phyloP scores from a whole-genome alignment of 108 stramenopile genomes.

The Skeletonema menzelii region DNA sequence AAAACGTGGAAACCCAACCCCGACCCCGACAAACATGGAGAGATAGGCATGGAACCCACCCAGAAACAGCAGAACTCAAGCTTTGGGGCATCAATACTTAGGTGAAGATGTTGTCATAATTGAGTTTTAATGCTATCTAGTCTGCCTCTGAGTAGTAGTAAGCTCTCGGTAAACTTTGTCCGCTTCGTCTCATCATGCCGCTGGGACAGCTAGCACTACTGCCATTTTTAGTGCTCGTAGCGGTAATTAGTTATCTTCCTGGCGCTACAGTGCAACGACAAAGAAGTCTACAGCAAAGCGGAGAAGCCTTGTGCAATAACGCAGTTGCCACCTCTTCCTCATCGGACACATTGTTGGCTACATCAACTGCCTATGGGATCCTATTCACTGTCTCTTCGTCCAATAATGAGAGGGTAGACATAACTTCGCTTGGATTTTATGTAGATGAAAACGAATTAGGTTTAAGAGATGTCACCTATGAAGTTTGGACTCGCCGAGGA shows the following conservation, averaged over 20 bases:
- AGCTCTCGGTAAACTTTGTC: too few species aligned
- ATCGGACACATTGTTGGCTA: not conserved
- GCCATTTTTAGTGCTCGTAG: not conserved
- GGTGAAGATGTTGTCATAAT: too few species aligned
- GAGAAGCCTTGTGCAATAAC: not conserved
- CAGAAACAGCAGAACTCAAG: too few species aligned
- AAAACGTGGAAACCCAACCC: too few species aligned
- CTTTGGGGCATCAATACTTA: too few species aligned
- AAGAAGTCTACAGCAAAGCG: not conserved
- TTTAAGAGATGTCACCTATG: not conserved
- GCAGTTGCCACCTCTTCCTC: not conserved
- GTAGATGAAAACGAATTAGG: slow-evolving; percentile 1
- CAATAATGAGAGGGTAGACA: not conserved
- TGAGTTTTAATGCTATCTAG: too few species aligned
- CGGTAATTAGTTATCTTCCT: not conserved
- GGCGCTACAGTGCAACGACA: too few species aligned
- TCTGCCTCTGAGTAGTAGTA: too few species aligned
- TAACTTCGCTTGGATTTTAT: slow-evolving; percentile 25
- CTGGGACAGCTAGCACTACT: not conserved
- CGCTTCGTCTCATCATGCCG: not conserved
- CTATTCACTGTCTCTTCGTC: slow-evolving; percentile 17
- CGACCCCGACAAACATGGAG: too few species aligned
- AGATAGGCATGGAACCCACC: too few species aligned
- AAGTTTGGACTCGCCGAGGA: slow-evolving; percentile 29
- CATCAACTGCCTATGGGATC: slow-evolving; percentile 17